phyloP scores from a whole-genome alignment of 345 rosid genomes.

The Geranium brycei region DNA sequence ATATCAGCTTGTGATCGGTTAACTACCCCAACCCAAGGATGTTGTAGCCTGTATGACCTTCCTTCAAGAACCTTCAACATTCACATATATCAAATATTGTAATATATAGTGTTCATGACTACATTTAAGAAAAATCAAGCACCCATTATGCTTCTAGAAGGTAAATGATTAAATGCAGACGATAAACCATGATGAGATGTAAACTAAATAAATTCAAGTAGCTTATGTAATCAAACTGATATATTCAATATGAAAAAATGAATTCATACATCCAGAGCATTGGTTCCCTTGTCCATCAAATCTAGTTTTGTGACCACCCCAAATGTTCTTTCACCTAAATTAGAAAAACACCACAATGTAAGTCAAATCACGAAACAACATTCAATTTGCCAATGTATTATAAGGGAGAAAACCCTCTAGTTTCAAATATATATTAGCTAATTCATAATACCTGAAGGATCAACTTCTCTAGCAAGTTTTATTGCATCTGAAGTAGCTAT shows the following conservation, averaged over 20 bases:
- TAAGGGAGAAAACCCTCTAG: background rate
- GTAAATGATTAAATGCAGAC: background rate
- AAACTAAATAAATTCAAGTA: no score
- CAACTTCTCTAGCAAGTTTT: conserved; percentile 98
- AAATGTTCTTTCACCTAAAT: conserved; percentile 88
- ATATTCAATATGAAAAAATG: conserved; percentile 4
- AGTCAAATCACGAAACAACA: background rate
- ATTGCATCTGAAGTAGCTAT: conserved; percentile 99
- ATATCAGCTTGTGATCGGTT: conserved; percentile 99
- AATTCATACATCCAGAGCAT: conserved; percentile 63
- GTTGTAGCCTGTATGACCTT: conserved; percentile 82
- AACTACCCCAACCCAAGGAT: conserved; percentile 99
- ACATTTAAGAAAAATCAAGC: conserved; percentile 1
- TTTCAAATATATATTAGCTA: conserved; percentile 9
- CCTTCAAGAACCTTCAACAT: conserved; percentile 84
- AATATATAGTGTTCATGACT: background rate
- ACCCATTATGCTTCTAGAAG: conserved; percentile 4
- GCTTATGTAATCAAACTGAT: background rate
- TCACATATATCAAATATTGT: conserved; percentile 10
- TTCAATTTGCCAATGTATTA: background rate
- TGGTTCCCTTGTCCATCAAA: conserved; percentile 99
- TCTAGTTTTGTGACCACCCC: conserved; percentile 97
- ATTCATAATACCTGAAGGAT: conserved; percentile 63
- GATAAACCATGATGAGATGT: no score
- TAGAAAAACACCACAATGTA: conserved; percentile 8